Base-by-base conservation (phyloP, 768 basidiomycete genomes). In the Suillus lakei region DNA sequence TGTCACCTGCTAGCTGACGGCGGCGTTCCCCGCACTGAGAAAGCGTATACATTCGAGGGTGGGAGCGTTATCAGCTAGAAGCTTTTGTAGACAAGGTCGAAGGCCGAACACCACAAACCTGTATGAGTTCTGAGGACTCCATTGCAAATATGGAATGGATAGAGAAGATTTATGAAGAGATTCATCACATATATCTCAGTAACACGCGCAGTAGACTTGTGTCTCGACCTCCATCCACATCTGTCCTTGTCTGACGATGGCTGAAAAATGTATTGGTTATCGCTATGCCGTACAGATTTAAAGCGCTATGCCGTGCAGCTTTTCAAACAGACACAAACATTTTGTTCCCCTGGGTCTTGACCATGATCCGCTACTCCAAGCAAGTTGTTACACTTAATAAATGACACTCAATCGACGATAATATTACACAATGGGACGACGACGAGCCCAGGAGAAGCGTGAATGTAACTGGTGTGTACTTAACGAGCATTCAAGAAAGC, bases 61-160 rank as follows among this genome's bases (percentile, higher is more conserved):
- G 70, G 68, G 50, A 6, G 6, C 6, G 77, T 21, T 87, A 84
- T 66, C 88, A 90, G 73, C 75, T 90, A 44, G 87, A 90, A 75
- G 86, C 84, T 8, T 89, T 89, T 64, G 84, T 90, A 8, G 85
- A 91, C 70, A 82, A 80, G 71, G 67, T 90, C n/a, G 79, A 79
- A 64, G 87, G 87, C 21, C 78, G 83, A 36, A 72, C 74, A 26
- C 85, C 87, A 2, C 79, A 83, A 63, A 81, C 80, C 21, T 91
- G 89, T 88, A 69, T 88, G 39, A 71, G 78, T 8, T 75, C 74
- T 21, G 84, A 89, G 85, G 85, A 88, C 69, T 83, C 86, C 4
- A 72, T 89, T 50, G 74, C 76, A 61, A 85, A 88, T 59, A 86
- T 88, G 81, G 76, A 82, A 67, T 84, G 79, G 72, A 83, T 90